Conservation (phyloP, 163 green algal species). For the Scenedesmus sp. region DNA sequence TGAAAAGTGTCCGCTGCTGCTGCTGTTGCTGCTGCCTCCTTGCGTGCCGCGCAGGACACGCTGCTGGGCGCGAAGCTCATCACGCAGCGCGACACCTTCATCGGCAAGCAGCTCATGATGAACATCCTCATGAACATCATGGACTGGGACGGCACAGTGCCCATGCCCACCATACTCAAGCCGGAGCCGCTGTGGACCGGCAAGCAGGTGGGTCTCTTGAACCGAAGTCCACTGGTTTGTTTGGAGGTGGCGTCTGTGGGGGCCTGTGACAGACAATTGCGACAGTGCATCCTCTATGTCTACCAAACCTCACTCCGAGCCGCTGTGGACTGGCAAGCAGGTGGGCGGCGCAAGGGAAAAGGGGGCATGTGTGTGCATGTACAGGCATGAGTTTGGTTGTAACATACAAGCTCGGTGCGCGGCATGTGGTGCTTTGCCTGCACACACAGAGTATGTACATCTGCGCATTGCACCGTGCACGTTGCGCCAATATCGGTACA, state of each 20-base stretch:
- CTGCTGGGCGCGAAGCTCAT: slow-evolving; percentile 95
- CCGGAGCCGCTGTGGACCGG: slow-evolving; percentile 97
- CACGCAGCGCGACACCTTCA: slow-evolving; percentile 98
- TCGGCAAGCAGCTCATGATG: slow-evolving; percentile 96
- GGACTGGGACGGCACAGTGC: slow-evolving; percentile 95
- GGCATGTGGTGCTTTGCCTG: too few species aligned
- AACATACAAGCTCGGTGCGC: not conserved
- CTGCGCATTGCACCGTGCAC: too few species aligned
- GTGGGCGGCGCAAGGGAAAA: slow-evolving; percentile 29
- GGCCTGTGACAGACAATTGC: slow-evolving; percentile 70
- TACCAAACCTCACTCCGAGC: slow-evolving; percentile 93
- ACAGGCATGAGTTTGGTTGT: not conserved
- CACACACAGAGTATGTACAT: too few species aligned
- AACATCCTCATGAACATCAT: slow-evolving; percentile 96
- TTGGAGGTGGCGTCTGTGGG: too few species aligned
- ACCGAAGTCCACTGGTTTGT: too few species aligned
- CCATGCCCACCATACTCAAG: slow-evolving; percentile 95
- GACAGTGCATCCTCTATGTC: slow-evolving; percentile 93
- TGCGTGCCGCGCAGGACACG: slow-evolving; percentile 84
- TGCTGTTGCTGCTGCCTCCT: slow-evolving; percentile 5
- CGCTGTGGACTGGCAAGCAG: slow-evolving; percentile 99
- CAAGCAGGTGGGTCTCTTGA: slow-evolving; percentile 85
- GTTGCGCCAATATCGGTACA: too few species aligned
- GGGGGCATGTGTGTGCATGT: not conserved
- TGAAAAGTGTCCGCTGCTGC: not conserved